Percentiles rank a stretch among this genome's conserved stretches.
These are phyloP conservation scores for Fonsecaea multimorphosa DNA, from an alignment of 2,329 filamentous ascomycete species.

Conservation along the genomic window DNA sequence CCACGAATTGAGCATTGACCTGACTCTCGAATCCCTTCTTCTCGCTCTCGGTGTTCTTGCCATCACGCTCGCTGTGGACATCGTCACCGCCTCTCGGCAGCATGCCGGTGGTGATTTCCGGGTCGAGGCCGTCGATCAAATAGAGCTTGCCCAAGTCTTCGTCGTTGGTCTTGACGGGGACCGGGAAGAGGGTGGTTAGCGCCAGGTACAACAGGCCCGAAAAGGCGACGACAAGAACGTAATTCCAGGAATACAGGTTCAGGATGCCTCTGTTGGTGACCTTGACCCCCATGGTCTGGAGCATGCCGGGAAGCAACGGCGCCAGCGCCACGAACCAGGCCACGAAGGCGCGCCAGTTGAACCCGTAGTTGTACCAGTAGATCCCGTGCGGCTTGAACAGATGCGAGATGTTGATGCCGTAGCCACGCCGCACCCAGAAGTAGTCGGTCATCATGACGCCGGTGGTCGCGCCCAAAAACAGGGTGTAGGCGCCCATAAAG, in stretches of 20 bases:
- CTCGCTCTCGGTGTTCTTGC: slow-evolving; percentile 7
- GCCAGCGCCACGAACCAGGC: slow-evolving; percentile 64
- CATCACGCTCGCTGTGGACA: not conserved
- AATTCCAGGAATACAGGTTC: slow-evolving; percentile 69
- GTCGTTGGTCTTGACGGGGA: slow-evolving; percentile 16
- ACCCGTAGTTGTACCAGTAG: slow-evolving; percentile 45
- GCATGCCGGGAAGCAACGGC: slow-evolving; percentile 64
- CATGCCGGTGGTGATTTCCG: slow-evolving; percentile 11
- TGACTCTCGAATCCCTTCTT: slow-evolving; percentile 10
- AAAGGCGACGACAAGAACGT: slow-evolving; percentile 25
- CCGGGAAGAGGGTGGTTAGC: slow-evolving; percentile 8
- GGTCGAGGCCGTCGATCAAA: slow-evolving; percentile 16
- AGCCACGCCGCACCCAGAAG: slow-evolving; percentile 35
- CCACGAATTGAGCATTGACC: slow-evolving; percentile 11
- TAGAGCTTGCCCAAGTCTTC: slow-evolving; percentile 18
- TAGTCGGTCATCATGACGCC: slow-evolving; percentile 37
- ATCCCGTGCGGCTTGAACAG: slow-evolving; percentile 33
- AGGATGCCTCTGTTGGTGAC: slow-evolving; percentile 52
- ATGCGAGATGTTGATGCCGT: slow-evolving; percentile 26
- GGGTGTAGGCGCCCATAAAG: slow-evolving; percentile 43
- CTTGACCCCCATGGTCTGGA: slow-evolving; percentile 28
- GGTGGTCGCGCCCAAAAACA: slow-evolving; percentile 37
- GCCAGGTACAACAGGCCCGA: slow-evolving; percentile 12
- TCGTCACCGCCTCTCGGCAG: not conserved
- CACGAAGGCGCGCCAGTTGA: slow-evolving; percentile 66